A percentile compares a stretch with the other conserved stretches of the same genome.
phyloP scores from a whole-genome alignment of 768 basidiomycete genomes.

The Russula earlei region DNA sequence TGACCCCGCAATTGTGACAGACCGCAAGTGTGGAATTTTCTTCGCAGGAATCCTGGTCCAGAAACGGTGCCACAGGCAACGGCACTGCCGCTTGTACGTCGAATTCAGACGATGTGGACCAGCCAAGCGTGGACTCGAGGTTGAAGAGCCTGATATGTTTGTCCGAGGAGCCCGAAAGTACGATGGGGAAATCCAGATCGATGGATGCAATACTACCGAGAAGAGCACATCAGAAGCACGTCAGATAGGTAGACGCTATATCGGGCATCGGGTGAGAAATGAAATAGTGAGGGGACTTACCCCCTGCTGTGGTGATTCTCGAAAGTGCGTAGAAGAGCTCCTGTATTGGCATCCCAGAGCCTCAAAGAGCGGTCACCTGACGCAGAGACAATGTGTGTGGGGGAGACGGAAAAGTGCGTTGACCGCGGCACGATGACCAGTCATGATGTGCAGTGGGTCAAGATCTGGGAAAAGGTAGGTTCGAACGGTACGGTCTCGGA shows the following conservation, averaged over 20 bases:
- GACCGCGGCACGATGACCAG: constrained; percentile 69
- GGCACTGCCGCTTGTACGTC: constrained; percentile 28
- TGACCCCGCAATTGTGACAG: constrained; percentile 18
- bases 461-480: constrained; percentile 63
- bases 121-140: constrained; percentile 54
- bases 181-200: constrained; percentile 56
- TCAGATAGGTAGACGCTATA: background rate
- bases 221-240: constrained; percentile 1
- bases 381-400: constrained; percentile 57
- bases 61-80: constrained; percentile 5
- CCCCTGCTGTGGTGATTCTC: constrained; percentile 73
- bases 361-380: constrained; percentile 75
- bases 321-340: constrained; percentile 53
- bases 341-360: constrained; percentile 70
- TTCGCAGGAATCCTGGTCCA: constrained; percentile 21
- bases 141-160: constrained; percentile 68
- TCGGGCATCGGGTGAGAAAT: constrained; percentile 1
- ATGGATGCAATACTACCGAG: constrained; percentile 62
- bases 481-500: constrained; percentile 59
- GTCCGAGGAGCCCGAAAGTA: constrained; percentile 79
- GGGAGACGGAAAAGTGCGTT: constrained; percentile 66
- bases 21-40: constrained; percentile 13
- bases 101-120: constrained; percentile 64
- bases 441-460: constrained; percentile 46
- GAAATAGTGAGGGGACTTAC: constrained; percentile 36